Base-by-base conservation (phyloP, 2,329 filamentous ascomycete genomes). In the Eutypella sp. region DNA sequence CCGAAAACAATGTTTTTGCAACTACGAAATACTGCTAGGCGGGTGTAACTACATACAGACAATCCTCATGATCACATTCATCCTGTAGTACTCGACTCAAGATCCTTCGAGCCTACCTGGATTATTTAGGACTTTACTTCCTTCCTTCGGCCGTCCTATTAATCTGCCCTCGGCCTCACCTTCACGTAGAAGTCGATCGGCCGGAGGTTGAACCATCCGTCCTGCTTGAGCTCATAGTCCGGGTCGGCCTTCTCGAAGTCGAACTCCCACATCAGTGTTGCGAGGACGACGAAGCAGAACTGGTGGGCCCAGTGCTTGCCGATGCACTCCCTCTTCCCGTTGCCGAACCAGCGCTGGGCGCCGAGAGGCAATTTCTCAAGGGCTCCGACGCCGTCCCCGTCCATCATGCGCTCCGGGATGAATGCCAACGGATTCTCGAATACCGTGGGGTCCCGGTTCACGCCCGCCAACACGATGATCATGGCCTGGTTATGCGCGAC, bases 161-260 rank as follows among this genome's bases (percentile, higher is more conserved):
- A 38, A 20, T 15, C 10, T 20, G 18, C 51, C 44, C 73, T 66
- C 29, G 67, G 53, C 61, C 65, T 71, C 9, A 72, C 68, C 58
- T 61, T 70, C 40, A 71, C 69, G 18, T 59, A 53, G 36, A 79
- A 73, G 13, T 65, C 68, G 37, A 74, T 57, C 0, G 76, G 77
- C 50, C 74, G 61, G 4, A 76, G 56, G 42, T 76, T 77, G 51
- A 79, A 80, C 69, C 76, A 70, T 13, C 78, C 69, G 52, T 81
- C 66, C 61, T 72, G 63, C 45, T 66, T 63, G 44, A 74, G 44
- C 54, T 65, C 52, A 41, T 74, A 76, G 0, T 46, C 54, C 3
- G 62, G 55, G 40, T 74, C 64, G 13, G 51, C 69, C 48, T 65
- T 55, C 55, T 72, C 70, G 49, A 77, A 74, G 41, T 76, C 72